Base-by-base conservation (phyloP, 164 flowering plant genomes). In the Chimonanthus salicifolius region DNA sequence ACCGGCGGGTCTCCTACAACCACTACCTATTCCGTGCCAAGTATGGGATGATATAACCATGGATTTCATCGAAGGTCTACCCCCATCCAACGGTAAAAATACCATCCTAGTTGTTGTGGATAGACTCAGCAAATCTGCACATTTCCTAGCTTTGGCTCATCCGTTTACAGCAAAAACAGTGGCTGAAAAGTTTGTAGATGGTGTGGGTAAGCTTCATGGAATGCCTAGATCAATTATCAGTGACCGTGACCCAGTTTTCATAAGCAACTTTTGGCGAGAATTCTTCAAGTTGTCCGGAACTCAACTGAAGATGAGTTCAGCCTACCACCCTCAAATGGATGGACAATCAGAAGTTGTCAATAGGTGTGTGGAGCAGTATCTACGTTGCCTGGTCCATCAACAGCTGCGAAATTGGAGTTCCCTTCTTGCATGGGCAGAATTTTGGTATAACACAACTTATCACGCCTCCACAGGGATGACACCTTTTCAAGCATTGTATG, bases 21-120 rank as follows among this genome's bases (percentile, higher is more conserved):
- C 74, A 5, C 13, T 48, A 11, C 58, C 54, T 1, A 63, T 62
- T 44, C 67, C 66, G 13, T 5, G 20, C 9, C 7, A 8, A 9
- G 45, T 70, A 5, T 71, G 73, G 73, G 21, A 47, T 6, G 64
- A 71, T 13, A 44, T 71, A 10, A 13, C 73, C 16, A 71, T 71
- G 64, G 66, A 71, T 4, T 71, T 71, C 49, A 71, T 71, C 8
- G 21, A 60, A 3, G 64, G 73, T 3, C 33, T 46, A 4, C 73
- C 49, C 2, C 7, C 5, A 2, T 58, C 65, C 50, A 51, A 13
- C 5, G 50, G 73, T 8, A 13, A 58, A 6, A 4, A 10, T 1
- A 21, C 44, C 4, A 60, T 71, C 6, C 10, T 60, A 7, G 64
- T 71, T 15, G 73, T 71, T 0, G 64, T 71, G 4, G 73, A 58